phyloP scores from a whole-genome alignment of 441 rosid species.

The Viola pubescens region DNA sequence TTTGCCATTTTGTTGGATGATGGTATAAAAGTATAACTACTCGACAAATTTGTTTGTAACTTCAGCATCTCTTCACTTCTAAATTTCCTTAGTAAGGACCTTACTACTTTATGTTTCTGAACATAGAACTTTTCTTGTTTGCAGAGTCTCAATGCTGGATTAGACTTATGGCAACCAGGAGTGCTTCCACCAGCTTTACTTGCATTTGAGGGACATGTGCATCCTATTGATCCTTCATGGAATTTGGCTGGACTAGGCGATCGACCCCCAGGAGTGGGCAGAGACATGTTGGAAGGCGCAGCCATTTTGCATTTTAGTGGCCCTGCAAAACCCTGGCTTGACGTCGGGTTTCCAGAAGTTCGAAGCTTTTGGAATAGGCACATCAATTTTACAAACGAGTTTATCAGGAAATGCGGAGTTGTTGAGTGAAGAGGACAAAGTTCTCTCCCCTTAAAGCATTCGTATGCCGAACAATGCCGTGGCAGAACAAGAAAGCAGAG shows the following conservation, averaged over 20 bases:
- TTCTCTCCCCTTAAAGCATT: slow-evolving; percentile 20
- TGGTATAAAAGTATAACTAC: not conserved
- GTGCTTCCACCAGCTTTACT: slow-evolving; percentile 68
- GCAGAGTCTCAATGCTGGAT: slow-evolving; percentile 64
- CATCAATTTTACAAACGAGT: slow-evolving; percentile 57
- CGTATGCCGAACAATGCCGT: slow-evolving; percentile 14
- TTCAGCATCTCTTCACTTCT: not conserved
- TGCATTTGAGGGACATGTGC: slow-evolving; percentile 66
- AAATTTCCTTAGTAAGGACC: too few relatives aligned
- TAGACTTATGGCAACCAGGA: slow-evolving; percentile 82
- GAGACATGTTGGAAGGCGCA: slow-evolving; percentile 42
- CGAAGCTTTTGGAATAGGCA: slow-evolving; percentile 64
- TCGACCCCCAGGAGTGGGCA: slow-evolving; percentile 26
- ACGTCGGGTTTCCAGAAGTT: slow-evolving; percentile 57
- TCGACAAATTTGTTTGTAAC: not conserved
- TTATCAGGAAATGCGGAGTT: slow-evolving; percentile 71
- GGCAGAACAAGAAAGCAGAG: slow-evolving; percentile 38
- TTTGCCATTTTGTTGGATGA: too few relatives aligned
- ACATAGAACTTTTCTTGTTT: not conserved
- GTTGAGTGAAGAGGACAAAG: slow-evolving; percentile 37
- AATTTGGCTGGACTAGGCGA: slow-evolving; percentile 72
- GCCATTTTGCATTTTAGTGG: slow-evolving; percentile 86
- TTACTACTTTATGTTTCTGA: not conserved
- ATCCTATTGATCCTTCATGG: slow-evolving; percentile 75
- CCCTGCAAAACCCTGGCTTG: slow-evolving; percentile 98